Percentiles rank a stretch among this genome's conserved stretches.
Evolutionary conservation across 2,329 filamentous ascomycete species (phyloP).

Genomic region (Cadophora malorum): DNA sequence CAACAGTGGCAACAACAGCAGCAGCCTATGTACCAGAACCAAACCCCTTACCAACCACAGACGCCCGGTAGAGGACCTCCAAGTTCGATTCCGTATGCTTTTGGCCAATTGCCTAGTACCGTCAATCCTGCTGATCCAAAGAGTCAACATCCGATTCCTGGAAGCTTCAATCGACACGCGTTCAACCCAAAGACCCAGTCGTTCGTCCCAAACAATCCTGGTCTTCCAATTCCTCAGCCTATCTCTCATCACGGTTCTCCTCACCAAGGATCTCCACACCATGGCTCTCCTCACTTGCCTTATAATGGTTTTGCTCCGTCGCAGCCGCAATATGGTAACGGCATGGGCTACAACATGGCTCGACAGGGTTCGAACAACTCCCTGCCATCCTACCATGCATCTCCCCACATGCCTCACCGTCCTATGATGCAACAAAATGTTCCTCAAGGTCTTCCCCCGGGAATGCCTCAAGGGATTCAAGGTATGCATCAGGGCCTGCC

Average conservation of each 20-base stretch:
- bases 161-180: slow-evolving; percentile 81
- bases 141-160: slow-evolving; percentile 82
- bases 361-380: slow-evolving; percentile 47
- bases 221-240: slow-evolving; percentile 53
- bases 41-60: slow-evolving; percentile 39
- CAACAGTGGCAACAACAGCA: slow-evolving; percentile 44
- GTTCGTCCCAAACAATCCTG: slow-evolving; percentile 74
- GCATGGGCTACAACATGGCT: slow-evolving; percentile 46
- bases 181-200: slow-evolving; percentile 96
- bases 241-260: slow-evolving; percentile 44
- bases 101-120: slow-evolving; percentile 77
- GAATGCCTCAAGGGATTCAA: slow-evolving; percentile 36
- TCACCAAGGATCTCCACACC: slow-evolving; percentile 43
- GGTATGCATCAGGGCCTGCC: slow-evolving; percentile 38
- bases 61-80: slow-evolving; percentile 36
- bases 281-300: slow-evolving; percentile 51
- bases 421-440: slow-evolving; percentile 46
- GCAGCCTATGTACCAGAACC: slow-evolving; percentile 39
- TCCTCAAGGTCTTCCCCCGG: slow-evolving; percentile 39
- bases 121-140: slow-evolving; percentile 74
- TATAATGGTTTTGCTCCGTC: slow-evolving; percentile 48
- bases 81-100: slow-evolving; percentile 68
- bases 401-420: slow-evolving; percentile 46
- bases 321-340: slow-evolving; percentile 44
- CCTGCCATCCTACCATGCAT: slow-evolving; percentile 46